Percentiles rank a stretch among this genome's conserved stretches.
phyloP scores from a whole-genome alignment of 768 basidiomycete genomes.

The Mycena albidolilacea region DNA sequence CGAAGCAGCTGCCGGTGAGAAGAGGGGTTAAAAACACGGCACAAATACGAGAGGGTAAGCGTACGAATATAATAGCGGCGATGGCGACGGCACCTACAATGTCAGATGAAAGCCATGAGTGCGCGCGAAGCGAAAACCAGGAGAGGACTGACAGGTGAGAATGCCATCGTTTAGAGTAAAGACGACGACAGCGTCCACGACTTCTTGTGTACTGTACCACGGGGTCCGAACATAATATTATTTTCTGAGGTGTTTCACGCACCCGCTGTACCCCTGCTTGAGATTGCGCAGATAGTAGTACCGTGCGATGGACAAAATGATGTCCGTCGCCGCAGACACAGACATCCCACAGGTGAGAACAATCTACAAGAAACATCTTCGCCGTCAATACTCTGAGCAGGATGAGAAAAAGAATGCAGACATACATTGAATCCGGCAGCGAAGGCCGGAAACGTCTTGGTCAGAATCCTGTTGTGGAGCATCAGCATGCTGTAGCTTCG shows the following conservation, averaged over 20 bases:
- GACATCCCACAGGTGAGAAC: constrained; percentile 19
- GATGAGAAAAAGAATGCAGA: background rate
- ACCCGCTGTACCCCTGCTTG: constrained; percentile 34
- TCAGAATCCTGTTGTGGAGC: constrained; percentile 17
- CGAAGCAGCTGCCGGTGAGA: background rate
- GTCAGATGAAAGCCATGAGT: background rate
- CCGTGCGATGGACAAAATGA: constrained; percentile 27
- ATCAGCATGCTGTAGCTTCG: background rate
- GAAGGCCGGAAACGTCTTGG: constrained; percentile 21
- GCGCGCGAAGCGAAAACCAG: background rate
- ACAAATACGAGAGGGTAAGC: background rate
- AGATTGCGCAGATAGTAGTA: constrained; percentile 35
- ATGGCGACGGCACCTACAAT: constrained; percentile 22
- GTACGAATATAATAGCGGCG: constrained; percentile 23
- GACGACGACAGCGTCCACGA: constrained; percentile 27
- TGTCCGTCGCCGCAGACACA: constrained; percentile 34
- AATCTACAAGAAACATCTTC: background rate
- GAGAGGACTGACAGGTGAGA: constrained; percentile 13
- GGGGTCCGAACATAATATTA: background rate
- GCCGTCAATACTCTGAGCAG: background rate
- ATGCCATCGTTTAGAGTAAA: constrained; percentile 31
- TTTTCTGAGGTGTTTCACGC: background rate
- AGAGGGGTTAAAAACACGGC: background rate
- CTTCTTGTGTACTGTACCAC: constrained; percentile 21
- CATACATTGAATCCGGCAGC: constrained; percentile 12